phyloP scores from a whole-genome alignment of 768 basidiomycete species.

The Filobasidium floriforme region DNA sequence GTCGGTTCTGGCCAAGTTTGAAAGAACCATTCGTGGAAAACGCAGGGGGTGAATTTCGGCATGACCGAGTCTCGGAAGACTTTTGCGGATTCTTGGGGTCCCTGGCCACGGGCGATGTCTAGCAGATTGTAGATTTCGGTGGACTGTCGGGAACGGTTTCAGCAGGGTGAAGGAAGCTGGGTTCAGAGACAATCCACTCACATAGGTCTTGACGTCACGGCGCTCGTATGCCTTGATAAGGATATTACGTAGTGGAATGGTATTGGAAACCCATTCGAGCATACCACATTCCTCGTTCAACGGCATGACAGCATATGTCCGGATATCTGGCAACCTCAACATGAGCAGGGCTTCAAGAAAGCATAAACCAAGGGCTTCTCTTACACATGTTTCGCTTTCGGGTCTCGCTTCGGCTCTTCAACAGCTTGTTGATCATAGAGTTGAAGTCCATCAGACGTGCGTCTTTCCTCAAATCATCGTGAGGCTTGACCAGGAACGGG shows the following conservation, averaged over 20 bases:
- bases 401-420: constrained; percentile 89
- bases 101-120: constrained; percentile 31
- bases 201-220: constrained; percentile 51
- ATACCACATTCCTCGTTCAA: constrained; percentile 95
- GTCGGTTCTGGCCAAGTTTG: constrained; percentile 95
- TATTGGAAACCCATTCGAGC: constrained; percentile 97
- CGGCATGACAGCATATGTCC: constrained; percentile 97
- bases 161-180: not conserved
- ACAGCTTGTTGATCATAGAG: constrained; percentile 88
- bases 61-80: constrained; percentile 52
- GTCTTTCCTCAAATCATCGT: constrained; percentile 95
- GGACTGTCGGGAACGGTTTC: constrained; percentile 26
- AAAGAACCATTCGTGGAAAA: constrained; percentile 96
- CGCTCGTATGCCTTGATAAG: constrained; percentile 62
- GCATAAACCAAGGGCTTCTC: constrained; percentile 41
- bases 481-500: constrained; percentile 90
- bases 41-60: constrained; percentile 56
- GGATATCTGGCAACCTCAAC: constrained; percentile 58
- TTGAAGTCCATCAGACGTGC: constrained; percentile 97
- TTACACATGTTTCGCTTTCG: constrained; percentile 78
- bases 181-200: constrained; percentile 40
- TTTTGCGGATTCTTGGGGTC: constrained; percentile 32
- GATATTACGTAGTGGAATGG: constrained; percentile 69
- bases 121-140: constrained; percentile 38
- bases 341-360: not conserved